Conservation (phyloP, 805 yeast genomes). For the Ogataea siamensis region DNA sequence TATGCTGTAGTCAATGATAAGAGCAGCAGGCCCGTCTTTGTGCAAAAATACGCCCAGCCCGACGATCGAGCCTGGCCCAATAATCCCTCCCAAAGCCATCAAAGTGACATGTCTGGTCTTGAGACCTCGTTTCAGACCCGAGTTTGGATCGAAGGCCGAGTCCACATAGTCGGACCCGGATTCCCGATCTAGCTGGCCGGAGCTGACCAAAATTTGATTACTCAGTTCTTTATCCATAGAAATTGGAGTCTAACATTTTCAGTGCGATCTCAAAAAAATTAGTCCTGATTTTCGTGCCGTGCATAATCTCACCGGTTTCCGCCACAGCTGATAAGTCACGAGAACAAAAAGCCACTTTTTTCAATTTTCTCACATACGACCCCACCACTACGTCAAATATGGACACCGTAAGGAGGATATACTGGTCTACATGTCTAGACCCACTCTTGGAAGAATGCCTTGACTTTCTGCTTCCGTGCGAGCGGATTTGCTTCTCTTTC, state of each 20-base stretch:
- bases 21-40: slow-evolving; percentile 48
- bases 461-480: slow-evolving; percentile 2
- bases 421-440: slow-evolving; percentile 2
- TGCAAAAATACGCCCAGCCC: slow-evolving; percentile 47
- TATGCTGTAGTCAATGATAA: slow-evolving; percentile 44
- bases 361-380: no score
- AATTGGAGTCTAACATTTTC: background rate
- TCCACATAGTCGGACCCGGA: slow-evolving; percentile 35
- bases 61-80: slow-evolving; percentile 53
- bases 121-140: slow-evolving; percentile 43
- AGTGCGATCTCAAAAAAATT: background rate
- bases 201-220: background rate
- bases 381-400: no score
- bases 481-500: slow-evolving; percentile 2
- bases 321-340: background rate
- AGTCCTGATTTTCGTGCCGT: background rate
- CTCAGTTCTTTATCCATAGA: background rate
- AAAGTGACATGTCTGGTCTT: slow-evolving; percentile 50
- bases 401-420: no score
- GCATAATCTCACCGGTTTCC: background rate
- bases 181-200: background rate
- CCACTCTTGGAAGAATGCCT: slow-evolving; percentile 2
- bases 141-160: slow-evolving; percentile 26
- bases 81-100: slow-evolving; percentile 52
- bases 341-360: background rate